Base-by-base conservation (phyloP, 352 stramenopile genomes). In the Phytophthora fragariae region DNA sequence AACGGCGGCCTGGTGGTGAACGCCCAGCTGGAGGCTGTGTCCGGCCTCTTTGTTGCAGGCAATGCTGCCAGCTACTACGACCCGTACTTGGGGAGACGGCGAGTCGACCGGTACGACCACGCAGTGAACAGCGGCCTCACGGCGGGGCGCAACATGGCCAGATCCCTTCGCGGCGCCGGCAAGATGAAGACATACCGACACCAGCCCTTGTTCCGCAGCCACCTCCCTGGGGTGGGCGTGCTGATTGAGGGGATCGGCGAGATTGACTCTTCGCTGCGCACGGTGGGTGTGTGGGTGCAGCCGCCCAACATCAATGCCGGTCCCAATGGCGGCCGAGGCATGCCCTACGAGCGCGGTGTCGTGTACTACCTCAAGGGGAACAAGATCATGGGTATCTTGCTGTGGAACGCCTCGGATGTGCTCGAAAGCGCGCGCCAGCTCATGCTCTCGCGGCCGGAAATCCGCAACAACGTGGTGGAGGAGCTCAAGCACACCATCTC, bases 1-100 rank as follows among this genome's bases (percentile, higher is more conserved):
- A 97, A 96, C 57, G 93, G 93, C 39, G 94, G 94, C 3, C 92
- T 98, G 24, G 86, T 98, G 14, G 92, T 97, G 31, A 98, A 98
- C 65, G 88, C 84, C 5, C 82, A 95, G 57, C 80, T 98, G 19
- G 94, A 98, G 66, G 92, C 92, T 27, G 85, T 97, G 55, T 90
- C 89, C 8, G 92, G 93, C 3, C 72, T 98, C 5, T 98, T 97
- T 67, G 92, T 97, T 10, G 94, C 94, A 11, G 94, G 94, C 3
- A 96, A 95, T 53, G 82, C 88, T 0, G 94, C 94, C 1, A 97
- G 89, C 50, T 98, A 98, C 76, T 98, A 87, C 59, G 94, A 98
- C 62, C 85, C 88, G 47, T 92, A 92, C 54, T 58, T 98, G 47
- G 93, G 93, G 0, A 75, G 92, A 19, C 81, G 93, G 8, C 89